Percentiles rank a stretch among this genome's conserved stretches.
Evolutionary conservation across 148 eudicot genomes (phyloP).

Genomic region (Fagopyrum tataricum): DNA sequence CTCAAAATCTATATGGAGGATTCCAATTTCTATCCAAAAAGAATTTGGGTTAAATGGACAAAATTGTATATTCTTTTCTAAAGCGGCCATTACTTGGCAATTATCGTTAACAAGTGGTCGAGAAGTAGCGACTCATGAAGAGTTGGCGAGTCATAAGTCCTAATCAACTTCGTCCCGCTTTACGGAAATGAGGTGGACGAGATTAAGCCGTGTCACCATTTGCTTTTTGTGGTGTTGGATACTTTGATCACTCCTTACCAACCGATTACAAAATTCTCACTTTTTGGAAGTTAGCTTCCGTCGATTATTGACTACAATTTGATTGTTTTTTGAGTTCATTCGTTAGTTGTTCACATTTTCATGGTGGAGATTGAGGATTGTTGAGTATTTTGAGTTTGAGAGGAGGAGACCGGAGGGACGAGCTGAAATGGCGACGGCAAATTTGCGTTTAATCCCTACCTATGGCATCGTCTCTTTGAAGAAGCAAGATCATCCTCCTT

Average conservation of each 20-base stretch:
- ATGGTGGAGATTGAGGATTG: background rate
- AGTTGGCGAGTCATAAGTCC: background rate
- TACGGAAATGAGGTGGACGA: conserved; percentile 6
- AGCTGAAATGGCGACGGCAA: conserved; percentile 11
- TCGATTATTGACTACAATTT: background rate
- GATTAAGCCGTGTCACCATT: conserved; percentile 10
- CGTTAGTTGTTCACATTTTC: background rate
- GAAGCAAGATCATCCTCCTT: background rate
- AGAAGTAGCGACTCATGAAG: background rate
- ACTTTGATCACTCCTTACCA: background rate
- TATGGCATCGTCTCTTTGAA: background rate
- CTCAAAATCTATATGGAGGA: too few species aligned
- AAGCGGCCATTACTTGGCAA: background rate
- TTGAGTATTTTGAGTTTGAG: background rate
- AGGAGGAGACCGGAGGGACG: background rate
- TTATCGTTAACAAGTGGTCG: conserved; percentile 6
- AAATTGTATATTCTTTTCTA: background rate
- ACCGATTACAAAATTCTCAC: background rate
- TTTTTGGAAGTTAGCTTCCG: background rate
- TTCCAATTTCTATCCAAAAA: background rate
- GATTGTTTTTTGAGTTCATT: background rate
- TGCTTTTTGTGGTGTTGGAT: background rate
- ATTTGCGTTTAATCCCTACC: conserved; percentile 6
- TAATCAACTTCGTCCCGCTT: background rate
- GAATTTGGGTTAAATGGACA: background rate